Conservation (phyloP, 1,284 basidiomycete species). For the Ustilago hordei region DNA sequence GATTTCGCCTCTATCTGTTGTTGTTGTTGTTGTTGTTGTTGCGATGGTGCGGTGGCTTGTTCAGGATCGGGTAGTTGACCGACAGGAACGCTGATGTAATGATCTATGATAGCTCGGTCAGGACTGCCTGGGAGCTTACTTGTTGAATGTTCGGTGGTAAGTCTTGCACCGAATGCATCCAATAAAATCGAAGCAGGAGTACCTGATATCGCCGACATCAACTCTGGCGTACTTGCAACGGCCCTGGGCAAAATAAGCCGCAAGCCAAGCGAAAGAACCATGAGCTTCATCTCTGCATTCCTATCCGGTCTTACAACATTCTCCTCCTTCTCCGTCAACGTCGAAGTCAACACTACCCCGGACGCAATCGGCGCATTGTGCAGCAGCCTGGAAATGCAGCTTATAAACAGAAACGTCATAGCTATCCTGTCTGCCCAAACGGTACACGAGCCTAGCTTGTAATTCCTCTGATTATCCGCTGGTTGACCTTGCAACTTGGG, state of each 20-base stretch:
- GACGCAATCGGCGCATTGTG: constrained; percentile 32
- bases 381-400: constrained; percentile 37
- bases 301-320: constrained; percentile 3
- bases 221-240: constrained; percentile 5
- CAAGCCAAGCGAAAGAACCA: constrained; percentile 34
- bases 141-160: constrained; percentile 28
- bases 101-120: constrained; percentile 26
- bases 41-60: constrained; percentile 1
- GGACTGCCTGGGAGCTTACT: constrained; percentile 4
- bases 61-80: constrained; percentile 22
- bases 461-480: constrained; percentile 24
- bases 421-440: constrained; percentile 39
- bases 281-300: constrained; percentile 30
- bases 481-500: constrained; percentile 23
- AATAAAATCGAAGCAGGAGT: constrained; percentile 28
- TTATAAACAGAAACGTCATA: constrained; percentile 40
- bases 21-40: constrained; percentile 1
- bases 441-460: constrained; percentile 36
- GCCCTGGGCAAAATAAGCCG: constrained; percentile 28
- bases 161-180: constrained; percentile 33
- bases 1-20: not conserved
- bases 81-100: constrained; percentile 33
- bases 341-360: constrained; percentile 22
- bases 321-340: constrained; percentile 29
- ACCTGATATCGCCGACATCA: constrained; percentile 24